Base-by-base conservation (phyloP, 805 yeast species). In the Starmerella khaoyaiensis region DNA sequence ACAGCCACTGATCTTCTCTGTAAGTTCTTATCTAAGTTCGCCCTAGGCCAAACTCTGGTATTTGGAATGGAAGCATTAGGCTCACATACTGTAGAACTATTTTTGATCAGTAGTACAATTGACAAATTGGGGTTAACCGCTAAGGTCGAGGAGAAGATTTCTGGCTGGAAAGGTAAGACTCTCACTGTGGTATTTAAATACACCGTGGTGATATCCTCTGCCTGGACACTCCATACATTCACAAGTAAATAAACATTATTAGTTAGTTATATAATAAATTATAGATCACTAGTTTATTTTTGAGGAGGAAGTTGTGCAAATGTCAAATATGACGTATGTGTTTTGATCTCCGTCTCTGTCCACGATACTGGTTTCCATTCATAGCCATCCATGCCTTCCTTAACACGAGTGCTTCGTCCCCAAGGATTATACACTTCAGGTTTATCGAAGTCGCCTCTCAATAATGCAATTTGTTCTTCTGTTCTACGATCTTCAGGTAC, bases 281-380 rank as follows among this genome's bases (percentile, higher is more conserved):
- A 9, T 11, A 11, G 9, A 10, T 6, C 21, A 29, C 9, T 10
- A 6, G 6, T 15, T 12, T 16, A 16, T 27, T 27, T 27, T 11
- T 11, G 19, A 5, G 67, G 64, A 4, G 66, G 63, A 19, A 60
- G 48, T 24, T 65, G 67, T 18, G 98, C 99, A 68, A 90, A 90
- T 2, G 95, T 82, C 52, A 90, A 61, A 55, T 83, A 90, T 0
- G 95, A 82, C 0, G 99, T 90, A 51, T 90, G 99, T 5, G 84
- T 77, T 61, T 87, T 87, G 50, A 87, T 66, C 54, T 90, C 97
- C 3, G 75, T 51, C 56, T 87, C 98, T 7, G 76, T 65, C 55
- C 74, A 77, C 14, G 94, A 74, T n/a, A 86, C 90, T 48, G 81
- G 68, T 39, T 66, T 63, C 99, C 99, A 90, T 21, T 71, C 60